Evolutionary conservation across 805 yeast genomes (phyloP), one percentile per base, ranked within the genome.

Genomic region (Wickerhamiella musiphila): DNA sequence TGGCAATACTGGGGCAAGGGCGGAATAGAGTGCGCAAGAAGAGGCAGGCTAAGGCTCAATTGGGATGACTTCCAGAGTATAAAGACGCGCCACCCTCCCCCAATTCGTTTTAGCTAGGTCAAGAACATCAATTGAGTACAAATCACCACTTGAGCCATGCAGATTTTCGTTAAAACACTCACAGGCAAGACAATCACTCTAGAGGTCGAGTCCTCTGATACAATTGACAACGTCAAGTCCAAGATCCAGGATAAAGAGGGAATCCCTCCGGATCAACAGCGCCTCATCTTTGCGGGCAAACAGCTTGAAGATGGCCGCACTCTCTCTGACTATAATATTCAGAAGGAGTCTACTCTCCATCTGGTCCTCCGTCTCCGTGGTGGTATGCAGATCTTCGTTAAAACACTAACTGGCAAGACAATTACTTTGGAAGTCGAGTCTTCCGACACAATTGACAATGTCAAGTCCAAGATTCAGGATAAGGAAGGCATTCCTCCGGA

Each of bases 251-350:
- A 86, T 76, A 84, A 84, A 74, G 96, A 86, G 66, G 95, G 95
- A 61, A 86, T 86, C 52, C 96, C 96, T 63, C 95, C 96, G 57
- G 95, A 86, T 67, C 96, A 86, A 66, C 96, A 86, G 71, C 82
- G 98, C 72, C 77, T 90, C 58, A 86, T 86, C 74, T 86, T 90
- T 60, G 96, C 96, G 59, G 98, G 98, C 71, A 86, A 86, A 75
- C 98, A 86, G 70, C 79, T 86, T 58, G 95, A 86, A 71, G 95
- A 86, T 58, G 95, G 95, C 60, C 82, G 96, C 74, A 90, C 96
- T 49, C 72, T 86, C 54, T 78, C 94, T 49, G 96, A 86, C 73
- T 90, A 90, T 93, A 86, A 86, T 82, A 90, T 86, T 69, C 96
- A 86, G 70, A 86, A 86, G 78, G 98, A 86, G 73, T 86, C 98